Conservation (phyloP, 345 rosid genomes). For the Acer campestre region DNA sequence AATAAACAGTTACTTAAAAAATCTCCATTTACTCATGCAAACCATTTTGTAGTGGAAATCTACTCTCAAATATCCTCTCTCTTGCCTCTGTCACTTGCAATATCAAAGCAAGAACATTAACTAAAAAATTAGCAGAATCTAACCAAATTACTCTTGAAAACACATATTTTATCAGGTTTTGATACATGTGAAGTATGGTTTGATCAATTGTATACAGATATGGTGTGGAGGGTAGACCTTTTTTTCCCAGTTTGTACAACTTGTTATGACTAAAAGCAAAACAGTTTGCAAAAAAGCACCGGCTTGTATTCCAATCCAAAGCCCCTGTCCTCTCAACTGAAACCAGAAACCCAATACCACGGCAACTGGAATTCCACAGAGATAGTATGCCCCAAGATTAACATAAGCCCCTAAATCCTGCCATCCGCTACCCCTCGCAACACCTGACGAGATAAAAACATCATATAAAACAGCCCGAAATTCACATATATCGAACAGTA, state of each 20-base stretch:
- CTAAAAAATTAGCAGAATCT: too few species aligned
- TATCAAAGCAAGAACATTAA: too few species aligned
- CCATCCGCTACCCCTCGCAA: constrained; percentile 86
- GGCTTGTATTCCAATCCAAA: constrained; percentile 70
- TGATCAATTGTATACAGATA: too few species aligned
- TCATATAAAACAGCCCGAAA: background rate
- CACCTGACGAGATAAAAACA: constrained; percentile 32
- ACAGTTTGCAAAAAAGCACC: constrained; percentile 59
- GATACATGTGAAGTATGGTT: background rate
- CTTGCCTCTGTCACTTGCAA: too few species aligned
- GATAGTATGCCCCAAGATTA: constrained; percentile 65
- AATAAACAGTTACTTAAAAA: too few species aligned
- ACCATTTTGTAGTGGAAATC: too few species aligned
- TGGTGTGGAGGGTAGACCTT: constrained; percentile 35
- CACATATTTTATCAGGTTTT: too few species aligned
- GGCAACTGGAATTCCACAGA: constrained; percentile 66
- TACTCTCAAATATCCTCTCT: too few species aligned
- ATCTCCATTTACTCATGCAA: too few species aligned
- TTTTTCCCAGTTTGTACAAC: constrained; percentile 61
- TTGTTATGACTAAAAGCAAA: constrained; percentile 50
- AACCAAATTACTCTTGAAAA: too few species aligned
- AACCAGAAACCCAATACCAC: constrained; percentile 55
- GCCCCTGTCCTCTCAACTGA: constrained; percentile 56
- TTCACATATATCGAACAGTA: too few species aligned
- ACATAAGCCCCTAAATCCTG: constrained; percentile 74